Percentiles rank a stretch among this genome's conserved stretches.
phyloP scores from a whole-genome alignment of 2,329 filamentous ascomycete species.

The Colletotrichum sp. region DNA sequence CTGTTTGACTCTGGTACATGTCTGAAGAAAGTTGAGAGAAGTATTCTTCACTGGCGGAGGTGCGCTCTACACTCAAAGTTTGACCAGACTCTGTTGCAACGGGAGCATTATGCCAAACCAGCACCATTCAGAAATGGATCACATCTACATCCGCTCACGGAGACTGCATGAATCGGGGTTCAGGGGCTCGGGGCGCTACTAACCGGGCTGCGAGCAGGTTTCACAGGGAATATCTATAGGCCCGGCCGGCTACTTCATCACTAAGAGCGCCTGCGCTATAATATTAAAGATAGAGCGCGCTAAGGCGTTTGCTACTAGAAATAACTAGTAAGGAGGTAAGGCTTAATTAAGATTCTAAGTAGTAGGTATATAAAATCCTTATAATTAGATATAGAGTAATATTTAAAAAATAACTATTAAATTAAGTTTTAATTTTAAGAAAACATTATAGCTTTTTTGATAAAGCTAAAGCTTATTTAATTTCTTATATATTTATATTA shows the following conservation, averaged over 20 bases:
- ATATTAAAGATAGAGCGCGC: neutral
- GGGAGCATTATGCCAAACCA: neutral
- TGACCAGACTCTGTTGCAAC: neutral
- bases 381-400: no score
- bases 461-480: no score
- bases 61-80: neutral
- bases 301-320: no score
- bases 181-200: neutral
- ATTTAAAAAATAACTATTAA: no score
- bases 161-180: neutral
- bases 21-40: neutral
- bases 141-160: neutral
- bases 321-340: no score
- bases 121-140: neutral
- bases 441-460: no score
- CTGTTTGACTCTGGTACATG: no score
- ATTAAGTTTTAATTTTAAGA: no score
- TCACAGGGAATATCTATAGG: neutral
- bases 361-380: no score
- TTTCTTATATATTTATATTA: no score
- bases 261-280: neutral
- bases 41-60: neutral
- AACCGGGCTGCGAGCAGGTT: neutral
- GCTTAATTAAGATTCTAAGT: no score
- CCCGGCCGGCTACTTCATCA: fast-evolving